phyloP scores from a whole-genome alignment of 208 protist genomes.

The Trypanosoma scelopori region DNA sequence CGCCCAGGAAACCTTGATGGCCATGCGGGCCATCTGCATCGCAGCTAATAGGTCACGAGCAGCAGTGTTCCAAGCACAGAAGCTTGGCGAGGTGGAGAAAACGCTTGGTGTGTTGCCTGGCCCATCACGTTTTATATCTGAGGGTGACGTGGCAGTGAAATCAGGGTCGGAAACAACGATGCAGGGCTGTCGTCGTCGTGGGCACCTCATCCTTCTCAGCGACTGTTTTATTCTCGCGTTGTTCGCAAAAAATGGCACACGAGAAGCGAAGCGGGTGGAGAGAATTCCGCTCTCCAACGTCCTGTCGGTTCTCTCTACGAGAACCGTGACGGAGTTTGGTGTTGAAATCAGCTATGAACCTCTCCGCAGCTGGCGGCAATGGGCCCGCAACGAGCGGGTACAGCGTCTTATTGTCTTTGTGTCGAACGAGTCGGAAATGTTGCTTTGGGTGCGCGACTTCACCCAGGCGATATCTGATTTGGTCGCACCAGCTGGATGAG shows the following conservation, averaged over 20 bases:
- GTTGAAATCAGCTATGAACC: slow-evolving; percentile 13
- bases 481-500: neutral
- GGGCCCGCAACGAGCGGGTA: neutral
- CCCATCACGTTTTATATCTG: neutral
- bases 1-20: neutral
- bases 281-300: slow-evolving; percentile 1
- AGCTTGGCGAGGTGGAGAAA: slow-evolving; percentile 4
- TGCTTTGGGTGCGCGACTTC: slow-evolving; percentile 18
- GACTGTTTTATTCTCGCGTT: slow-evolving; percentile 2
- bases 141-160: slow-evolving; percentile 7
- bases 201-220: slow-evolving; percentile 15
- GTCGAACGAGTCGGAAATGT: slow-evolving; percentile 5
- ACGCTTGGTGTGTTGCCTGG: neutral
- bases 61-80: neutral
- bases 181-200: neutral
- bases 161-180: neutral
- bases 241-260: neutral
- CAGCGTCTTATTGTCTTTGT: neutral
- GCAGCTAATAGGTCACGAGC: slow-evolving; percentile 1
- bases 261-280: neutral
- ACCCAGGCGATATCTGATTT: slow-evolving; percentile 17
- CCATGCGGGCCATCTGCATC: neutral
- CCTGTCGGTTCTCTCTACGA: slow-evolving; percentile 11
- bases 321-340: neutral
- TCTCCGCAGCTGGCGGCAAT: neutral